Conservation (phyloP, 1,139 yeast species). For the Ogataea hybrid region DNA sequence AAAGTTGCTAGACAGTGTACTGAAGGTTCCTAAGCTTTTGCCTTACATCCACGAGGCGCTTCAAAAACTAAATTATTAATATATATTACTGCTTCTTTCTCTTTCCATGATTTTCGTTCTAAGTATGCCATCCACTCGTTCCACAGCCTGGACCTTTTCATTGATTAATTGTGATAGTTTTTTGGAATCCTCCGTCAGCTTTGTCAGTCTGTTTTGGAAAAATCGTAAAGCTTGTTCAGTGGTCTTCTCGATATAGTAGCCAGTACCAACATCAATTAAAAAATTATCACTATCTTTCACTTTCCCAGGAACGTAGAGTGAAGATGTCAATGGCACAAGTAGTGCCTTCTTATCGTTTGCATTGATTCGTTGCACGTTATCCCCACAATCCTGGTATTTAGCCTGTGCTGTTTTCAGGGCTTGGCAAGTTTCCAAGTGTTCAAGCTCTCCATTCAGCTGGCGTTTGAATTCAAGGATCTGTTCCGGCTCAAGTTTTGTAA, state of each 20-base stretch:
- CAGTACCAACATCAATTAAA: conserved; percentile 95
- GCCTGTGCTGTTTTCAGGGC: conserved; percentile 82
- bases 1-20: conserved; percentile 29
- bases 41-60: conserved; percentile 31
- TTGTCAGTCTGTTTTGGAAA: conserved; percentile 70
- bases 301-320: conserved; percentile 86
- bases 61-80: conserved; percentile 26
- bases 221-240: conserved; percentile 68
- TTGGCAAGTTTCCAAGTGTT: conserved; percentile 76
- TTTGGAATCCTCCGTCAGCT: conserved; percentile 67
- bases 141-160: conserved; percentile 56
- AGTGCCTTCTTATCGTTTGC: conserved; percentile 47
- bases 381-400: conserved; percentile 79
- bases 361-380: conserved; percentile 61
- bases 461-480: conserved; percentile 83
- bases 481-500: conserved; percentile 71
- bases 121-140: conserved; percentile 52
- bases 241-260: conserved; percentile 84
- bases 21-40: conserved; percentile 35
- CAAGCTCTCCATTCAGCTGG: conserved; percentile 81
- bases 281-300: conserved; percentile 62
- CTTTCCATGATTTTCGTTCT: conserved; percentile 34
- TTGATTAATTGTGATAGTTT: conserved; percentile 74
- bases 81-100: conserved; percentile 15
- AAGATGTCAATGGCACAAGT: conserved; percentile 84